Evolutionary conservation across 2,329 filamentous ascomycete genomes (phyloP).

Genomic region (Ophiocordyceps camponoti-saundersi): DNA sequence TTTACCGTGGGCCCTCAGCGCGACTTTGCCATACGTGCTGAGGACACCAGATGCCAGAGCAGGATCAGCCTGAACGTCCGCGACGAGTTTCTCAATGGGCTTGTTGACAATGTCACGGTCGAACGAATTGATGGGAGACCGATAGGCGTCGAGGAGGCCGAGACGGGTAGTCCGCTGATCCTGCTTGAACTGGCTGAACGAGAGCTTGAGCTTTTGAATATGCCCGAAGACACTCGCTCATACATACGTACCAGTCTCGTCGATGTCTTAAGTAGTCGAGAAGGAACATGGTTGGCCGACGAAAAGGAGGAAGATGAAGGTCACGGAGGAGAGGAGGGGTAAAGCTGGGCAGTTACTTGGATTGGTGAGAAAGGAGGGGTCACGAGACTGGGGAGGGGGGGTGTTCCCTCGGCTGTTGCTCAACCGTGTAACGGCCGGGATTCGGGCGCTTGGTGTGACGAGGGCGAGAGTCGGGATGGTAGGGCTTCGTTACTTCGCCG

Average conservation of each 20-base stretch:
- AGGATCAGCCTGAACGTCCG: conserved; percentile 54
- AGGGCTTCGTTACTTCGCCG: not conserved
- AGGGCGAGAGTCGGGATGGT: not conserved
- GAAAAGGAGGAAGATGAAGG: not conserved
- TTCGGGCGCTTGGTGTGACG: not conserved
- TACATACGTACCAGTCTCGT: conserved; percentile 41
- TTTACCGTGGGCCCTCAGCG: conserved; percentile 64
- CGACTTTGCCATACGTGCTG: conserved; percentile 74
- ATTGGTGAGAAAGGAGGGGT: not conserved
- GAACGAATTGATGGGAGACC: conserved; percentile 40
- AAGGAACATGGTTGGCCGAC: conserved; percentile 18
- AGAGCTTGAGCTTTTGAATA: not conserved
- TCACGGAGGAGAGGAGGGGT: not conserved
- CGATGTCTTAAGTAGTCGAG: conserved; percentile 51
- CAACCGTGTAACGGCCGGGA: not conserved
- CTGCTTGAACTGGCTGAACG: conserved; percentile 60
- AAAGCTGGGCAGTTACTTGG: not conserved
- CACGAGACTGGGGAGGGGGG: not conserved
- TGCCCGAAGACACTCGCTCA: not conserved
- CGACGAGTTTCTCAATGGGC: conserved; percentile 62
- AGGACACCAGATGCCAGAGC: conserved; percentile 56
- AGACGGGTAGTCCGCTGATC: conserved; percentile 56
- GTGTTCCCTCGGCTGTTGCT: too few species aligned
- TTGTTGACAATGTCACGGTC: conserved; percentile 54
- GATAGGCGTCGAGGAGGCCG: conserved; percentile 47